A percentile compares a stretch with the other conserved stretches of the same genome.
Conservation (phyloP, 176 grass and related monocot genomes). For the Pharus latifolius region DNA sequence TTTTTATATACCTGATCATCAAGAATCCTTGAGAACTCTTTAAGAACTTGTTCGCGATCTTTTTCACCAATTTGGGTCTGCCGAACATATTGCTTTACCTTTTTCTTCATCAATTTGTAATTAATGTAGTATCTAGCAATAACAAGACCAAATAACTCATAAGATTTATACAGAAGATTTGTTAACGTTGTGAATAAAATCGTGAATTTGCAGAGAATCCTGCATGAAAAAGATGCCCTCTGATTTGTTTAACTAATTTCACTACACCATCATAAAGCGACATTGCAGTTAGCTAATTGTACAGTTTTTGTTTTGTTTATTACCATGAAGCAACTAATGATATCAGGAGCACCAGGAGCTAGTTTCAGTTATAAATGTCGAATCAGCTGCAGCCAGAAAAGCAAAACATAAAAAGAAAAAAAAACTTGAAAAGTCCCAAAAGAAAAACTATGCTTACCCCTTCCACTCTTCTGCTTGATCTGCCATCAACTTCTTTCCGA, state of each 20-base stretch:
- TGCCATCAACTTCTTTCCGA: conserved; percentile 66
- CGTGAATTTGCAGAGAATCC: background rate
- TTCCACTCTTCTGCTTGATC: conserved; percentile 87
- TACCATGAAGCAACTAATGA: background rate
- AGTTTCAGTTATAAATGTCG: background rate
- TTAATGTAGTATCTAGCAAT: conserved; percentile 82
- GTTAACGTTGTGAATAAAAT: background rate
- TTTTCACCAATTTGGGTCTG: conserved; percentile 68
- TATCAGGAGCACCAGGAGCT: background rate
- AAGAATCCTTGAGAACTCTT: conserved; percentile 91
- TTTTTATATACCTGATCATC: conserved; percentile 70
- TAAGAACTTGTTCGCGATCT: conserved; percentile 62
- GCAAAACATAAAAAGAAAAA: background rate
- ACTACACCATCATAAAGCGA: background rate
- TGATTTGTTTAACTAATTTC: background rate
- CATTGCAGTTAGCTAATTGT: background rate
- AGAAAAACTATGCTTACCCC: conserved; percentile 30
- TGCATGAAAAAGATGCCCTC: background rate
- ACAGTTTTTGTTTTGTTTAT: background rate
- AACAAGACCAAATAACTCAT: conserved; percentile 1
- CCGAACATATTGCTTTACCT: conserved; percentile 65
- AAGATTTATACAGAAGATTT: background rate
- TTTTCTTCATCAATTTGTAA: conserved; percentile 98
- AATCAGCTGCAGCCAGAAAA: background rate
- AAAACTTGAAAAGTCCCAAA: background rate